phyloP scores from a whole-genome alignment of 176 grass and related monocot genomes.

The Echinochloa phyllopogon region DNA sequence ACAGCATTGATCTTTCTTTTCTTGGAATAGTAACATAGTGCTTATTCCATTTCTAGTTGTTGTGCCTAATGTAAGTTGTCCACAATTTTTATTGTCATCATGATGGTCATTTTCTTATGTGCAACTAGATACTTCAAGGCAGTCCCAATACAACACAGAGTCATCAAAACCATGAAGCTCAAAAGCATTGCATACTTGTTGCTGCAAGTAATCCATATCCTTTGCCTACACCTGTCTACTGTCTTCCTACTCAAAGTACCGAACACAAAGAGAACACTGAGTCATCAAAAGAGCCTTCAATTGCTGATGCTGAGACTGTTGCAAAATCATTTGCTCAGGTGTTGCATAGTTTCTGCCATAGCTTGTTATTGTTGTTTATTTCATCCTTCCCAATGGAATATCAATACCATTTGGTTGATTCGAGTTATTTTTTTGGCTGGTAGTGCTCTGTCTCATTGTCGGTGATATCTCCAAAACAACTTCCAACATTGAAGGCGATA shows the following conservation, averaged over 20 bases:
- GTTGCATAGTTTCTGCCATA: slow-evolving; percentile 28
- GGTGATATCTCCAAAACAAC: slow-evolving; percentile 90
- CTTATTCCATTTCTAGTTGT: neutral
- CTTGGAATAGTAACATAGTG: neutral
- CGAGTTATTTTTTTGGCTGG: slow-evolving; percentile 55
- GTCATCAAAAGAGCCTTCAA: slow-evolving; percentile 51
- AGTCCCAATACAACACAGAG: slow-evolving; percentile 42
- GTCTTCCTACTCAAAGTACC: slow-evolving; percentile 55
- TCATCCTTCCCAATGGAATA: slow-evolving; percentile 23
- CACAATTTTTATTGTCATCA: slow-evolving; percentile 11
- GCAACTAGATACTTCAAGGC: slow-evolving; percentile 66
- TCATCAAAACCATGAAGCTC: slow-evolving; percentile 77
- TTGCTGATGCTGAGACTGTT: slow-evolving; percentile 84
- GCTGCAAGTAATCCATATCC: slow-evolving; percentile 94
- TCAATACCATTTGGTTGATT: slow-evolving; percentile 11
- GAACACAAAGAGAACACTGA: slow-evolving; percentile 72
- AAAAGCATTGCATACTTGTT: slow-evolving; percentile 93
- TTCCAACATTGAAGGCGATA: slow-evolving; percentile 86
- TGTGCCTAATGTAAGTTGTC: slow-evolving; percentile 21
- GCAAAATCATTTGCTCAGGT: slow-evolving; percentile 91
- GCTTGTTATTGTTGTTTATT: slow-evolving; percentile 38
- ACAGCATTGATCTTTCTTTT: slow-evolving; percentile 13
- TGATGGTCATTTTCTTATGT: slow-evolving; percentile 32
- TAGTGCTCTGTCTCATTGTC: slow-evolving; percentile 82
- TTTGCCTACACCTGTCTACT: slow-evolving; percentile 77